These are phyloP conservation scores for Aegle marmelos DNA, from an alignment of 345 rosid genomes.

Conservation along the genomic window DNA sequence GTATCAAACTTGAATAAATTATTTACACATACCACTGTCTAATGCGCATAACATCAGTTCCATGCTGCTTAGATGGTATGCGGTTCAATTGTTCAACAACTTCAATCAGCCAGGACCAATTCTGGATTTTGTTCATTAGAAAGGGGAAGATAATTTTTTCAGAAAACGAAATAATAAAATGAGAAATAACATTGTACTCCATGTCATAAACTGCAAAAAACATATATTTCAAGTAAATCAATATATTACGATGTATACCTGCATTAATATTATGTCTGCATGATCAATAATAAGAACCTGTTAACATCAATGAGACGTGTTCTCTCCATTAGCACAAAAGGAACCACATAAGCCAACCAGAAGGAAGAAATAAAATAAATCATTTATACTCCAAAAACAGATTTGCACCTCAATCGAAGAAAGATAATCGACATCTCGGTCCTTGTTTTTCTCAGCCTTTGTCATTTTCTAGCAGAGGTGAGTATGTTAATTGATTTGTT, in stretches of 20 bases:
- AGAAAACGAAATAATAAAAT: neutral
- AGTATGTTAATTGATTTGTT: slow-evolving; percentile 8
- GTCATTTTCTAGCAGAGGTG: slow-evolving; percentile 60
- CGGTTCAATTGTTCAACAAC: slow-evolving; percentile 64
- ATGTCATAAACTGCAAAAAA: neutral
- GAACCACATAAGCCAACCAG: slow-evolving; percentile 14
- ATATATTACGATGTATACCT: slow-evolving; percentile 47
- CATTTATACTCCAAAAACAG: neutral
- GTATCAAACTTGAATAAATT: neutral
- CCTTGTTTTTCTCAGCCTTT: slow-evolving; percentile 59
- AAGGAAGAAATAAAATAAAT: neutral
- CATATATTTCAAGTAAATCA: slow-evolving; percentile 12
- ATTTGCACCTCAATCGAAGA: slow-evolving; percentile 84
- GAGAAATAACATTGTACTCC: neutral
- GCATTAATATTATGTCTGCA: slow-evolving; percentile 89
- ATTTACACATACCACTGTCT: slow-evolving; percentile 58
- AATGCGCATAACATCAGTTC: slow-evolving; percentile 87
- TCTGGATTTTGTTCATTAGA: slow-evolving; percentile 44
- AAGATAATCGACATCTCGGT: slow-evolving; percentile 74
- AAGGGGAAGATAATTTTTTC: neutral
- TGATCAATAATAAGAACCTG: slow-evolving; percentile 93
- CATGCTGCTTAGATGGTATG: slow-evolving; percentile 75
- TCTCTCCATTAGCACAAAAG: slow-evolving; percentile 3
- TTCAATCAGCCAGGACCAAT: slow-evolving; percentile 65
- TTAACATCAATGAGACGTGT: slow-evolving; percentile 12